phyloP scores from a whole-genome alignment of 495 filamentous ascomycete species.

The Hypoxylon lenormandii region DNA sequence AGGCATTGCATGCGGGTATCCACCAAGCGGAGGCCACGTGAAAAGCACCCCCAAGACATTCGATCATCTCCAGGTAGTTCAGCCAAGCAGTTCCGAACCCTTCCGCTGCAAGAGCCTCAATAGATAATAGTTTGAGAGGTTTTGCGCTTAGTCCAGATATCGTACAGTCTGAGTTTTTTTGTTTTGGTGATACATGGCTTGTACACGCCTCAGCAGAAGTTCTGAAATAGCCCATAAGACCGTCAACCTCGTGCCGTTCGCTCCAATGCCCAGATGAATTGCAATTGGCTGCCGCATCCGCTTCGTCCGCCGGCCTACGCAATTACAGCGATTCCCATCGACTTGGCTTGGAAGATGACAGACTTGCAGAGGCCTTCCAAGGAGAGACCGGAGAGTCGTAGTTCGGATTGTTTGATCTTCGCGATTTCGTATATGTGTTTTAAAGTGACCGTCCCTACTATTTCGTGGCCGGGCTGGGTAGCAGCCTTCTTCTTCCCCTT shows the following conservation, averaged over 20 bases:
- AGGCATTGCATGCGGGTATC: constrained; percentile 21
- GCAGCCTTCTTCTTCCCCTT: constrained; percentile 84
- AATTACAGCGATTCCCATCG: constrained; percentile 84
- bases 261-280: constrained; percentile 23
- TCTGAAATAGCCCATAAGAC: constrained; percentile 10
- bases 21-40: constrained; percentile 9
- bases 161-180: constrained; percentile 6
- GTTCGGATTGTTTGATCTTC: constrained; percentile 90
- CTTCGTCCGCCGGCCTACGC: constrained; percentile 59
- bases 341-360: constrained; percentile 87
- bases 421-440: constrained; percentile 99
- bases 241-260: constrained; percentile 19
- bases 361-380: constrained; percentile 85
- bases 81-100: constrained; percentile 3
- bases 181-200: constrained; percentile 34
- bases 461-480: constrained; percentile 80
- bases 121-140: not conserved
- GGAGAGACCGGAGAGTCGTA: constrained; percentile 80
- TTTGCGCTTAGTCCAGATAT: constrained; percentile 21
- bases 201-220: constrained; percentile 22
- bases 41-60: constrained; percentile 11
- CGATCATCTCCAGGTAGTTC: constrained; percentile 17
- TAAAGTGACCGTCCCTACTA: constrained; percentile 81
- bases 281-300: constrained; percentile 3
- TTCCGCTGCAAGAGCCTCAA: constrained; percentile 14